Base-by-base conservation (phyloP, 148 eudicot species). In the Talinum fruticosum region DNA sequence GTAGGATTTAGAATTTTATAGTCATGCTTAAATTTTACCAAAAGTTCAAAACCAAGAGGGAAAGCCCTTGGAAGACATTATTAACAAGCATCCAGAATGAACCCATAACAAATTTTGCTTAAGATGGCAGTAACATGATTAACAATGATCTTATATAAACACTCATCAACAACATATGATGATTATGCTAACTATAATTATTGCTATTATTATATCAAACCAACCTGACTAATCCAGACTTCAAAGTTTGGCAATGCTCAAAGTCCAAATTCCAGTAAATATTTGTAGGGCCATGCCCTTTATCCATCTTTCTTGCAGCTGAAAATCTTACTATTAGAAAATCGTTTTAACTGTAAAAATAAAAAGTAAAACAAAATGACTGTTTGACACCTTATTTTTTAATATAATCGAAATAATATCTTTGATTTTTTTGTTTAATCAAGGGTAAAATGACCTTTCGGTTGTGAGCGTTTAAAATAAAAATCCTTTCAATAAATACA, bases 91-190 rank as follows among this genome's bases (percentile, higher is more conserved):
- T 12, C 54, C 16, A 16, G 30, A 61, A 24, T 30, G 32, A 32
- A 72, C 19, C 64, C 37, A 21, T 57, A 16, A 54, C 62, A 10
- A 30, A 67, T 74, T 69, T 67, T 44, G 47, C 78, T 74, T 69
- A n/a, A 32, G 62, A 80, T 68, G 38, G 32, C 69, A 80, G 75
- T 66, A 80, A 75, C 71, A 34, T 73, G 19, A 73, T n/a, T 33
- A 28, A 33, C 18, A 36, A 65, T 45, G 37, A 41, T 73, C 26
- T 21, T 41, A 12, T 26, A 28, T 14, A 34, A 5, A 61, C 66
- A 61, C 8, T 8, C 13, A 33, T 5, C 30, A 13, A 65, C 5
- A 30, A 65, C 0, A 21, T 21, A 6, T 69, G 24, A 69, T n/a
- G 5, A 21, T 69, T 14, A 38, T 69, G 1, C 1, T 26, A 21